Evolutionary conservation across 2,329 filamentous ascomycete genomes (phyloP), one percentile per base, ranked within the genome.

Genomic region (Dissoconium aciculare): DNA sequence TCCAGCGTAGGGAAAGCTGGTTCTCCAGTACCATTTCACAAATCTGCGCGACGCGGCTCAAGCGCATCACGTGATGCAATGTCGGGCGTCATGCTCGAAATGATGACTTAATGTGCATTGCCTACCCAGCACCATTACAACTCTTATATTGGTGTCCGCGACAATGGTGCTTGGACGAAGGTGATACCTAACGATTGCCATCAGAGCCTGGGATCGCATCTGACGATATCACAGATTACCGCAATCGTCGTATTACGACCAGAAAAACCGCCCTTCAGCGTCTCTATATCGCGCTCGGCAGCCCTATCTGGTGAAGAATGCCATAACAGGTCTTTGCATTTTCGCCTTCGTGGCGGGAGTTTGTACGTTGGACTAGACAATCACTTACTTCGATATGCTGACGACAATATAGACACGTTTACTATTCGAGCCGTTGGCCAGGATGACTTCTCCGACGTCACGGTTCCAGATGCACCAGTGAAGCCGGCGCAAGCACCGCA

Each of bases 381-480:
- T 23, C 19, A 23, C 8, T n/a, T n/a, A 23, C n/a, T 8, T 8
- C n/a, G 8, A n/a, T 23, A 2, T 19, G 15, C 34, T 44, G n/a
- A 39, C 14, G n/a, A 23, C 19, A 23, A 15, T 9, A n/a, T 37
- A 79, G 76, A 80, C 51, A 60, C 67, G 32, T 80, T 71, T 54
- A 81, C 76, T 25, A 78, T 98, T 52, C 71, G 66, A 43, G 83
- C 82, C 32, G 80, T 98, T 51, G 83, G 87, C 26, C 89, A 95
- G 59, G 89, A 95, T 57, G 82, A 94, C 44, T 98, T 98, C 61
- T 81, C 85, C 35, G 89, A 98, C 53, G 85, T 95, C 46, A 76
- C 83, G 53, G 77, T 95, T 21, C 89, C 89, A 15, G 79, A 82
- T 53, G 64, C 69, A 31, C 77, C 81, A 28, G 55, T 59, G 29